phyloP scores from a whole-genome alignment of 2,329 filamentous ascomycete species.

The Macrophomina tecta region DNA sequence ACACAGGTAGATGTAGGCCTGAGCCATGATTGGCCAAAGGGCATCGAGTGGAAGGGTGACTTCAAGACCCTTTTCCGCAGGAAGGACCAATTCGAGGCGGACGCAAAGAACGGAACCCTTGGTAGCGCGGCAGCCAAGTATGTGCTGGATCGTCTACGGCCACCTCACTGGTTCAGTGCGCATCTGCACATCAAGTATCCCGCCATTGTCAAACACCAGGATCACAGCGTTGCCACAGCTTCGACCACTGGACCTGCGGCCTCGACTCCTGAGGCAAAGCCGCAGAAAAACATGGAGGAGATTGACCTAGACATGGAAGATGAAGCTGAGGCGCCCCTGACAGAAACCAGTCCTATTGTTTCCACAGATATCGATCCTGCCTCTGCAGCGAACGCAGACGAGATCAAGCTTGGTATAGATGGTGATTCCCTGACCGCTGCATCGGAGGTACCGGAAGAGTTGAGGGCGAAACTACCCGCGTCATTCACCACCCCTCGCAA shows the following conservation, averaged over 20 bases:
- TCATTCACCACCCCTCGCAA: conserved; percentile 62
- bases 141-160: conserved; percentile 80
- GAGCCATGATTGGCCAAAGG: conserved; percentile 94
- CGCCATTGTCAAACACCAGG: conserved; percentile 62
- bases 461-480: conserved; percentile 77
- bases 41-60: conserved; percentile 80
- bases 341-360: conserved; percentile 37
- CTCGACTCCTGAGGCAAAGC: neutral
- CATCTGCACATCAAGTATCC: conserved; percentile 90
- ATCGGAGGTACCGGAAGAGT: conserved; percentile 61
- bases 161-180: conserved; percentile 85
- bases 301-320: conserved; percentile 58
- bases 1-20: conserved; percentile 89
- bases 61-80: conserved; percentile 68
- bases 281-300: conserved; percentile 67
- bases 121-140: conserved; percentile 81
- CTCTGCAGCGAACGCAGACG: conserved; percentile 43
- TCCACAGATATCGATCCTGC: conserved; percentile 33
- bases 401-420: conserved; percentile 49
- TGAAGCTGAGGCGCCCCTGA: conserved; percentile 32
- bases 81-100: conserved; percentile 77
- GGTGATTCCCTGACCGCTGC: conserved; percentile 28
- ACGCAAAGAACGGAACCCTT: conserved; percentile 75
- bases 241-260: neutral
- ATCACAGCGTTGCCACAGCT: conserved; percentile 32